Evolutionary conservation across 2,329 filamentous ascomycete genomes (phyloP), one percentile per base, ranked within the genome.

Genomic region (Diaporthe citri): DNA sequence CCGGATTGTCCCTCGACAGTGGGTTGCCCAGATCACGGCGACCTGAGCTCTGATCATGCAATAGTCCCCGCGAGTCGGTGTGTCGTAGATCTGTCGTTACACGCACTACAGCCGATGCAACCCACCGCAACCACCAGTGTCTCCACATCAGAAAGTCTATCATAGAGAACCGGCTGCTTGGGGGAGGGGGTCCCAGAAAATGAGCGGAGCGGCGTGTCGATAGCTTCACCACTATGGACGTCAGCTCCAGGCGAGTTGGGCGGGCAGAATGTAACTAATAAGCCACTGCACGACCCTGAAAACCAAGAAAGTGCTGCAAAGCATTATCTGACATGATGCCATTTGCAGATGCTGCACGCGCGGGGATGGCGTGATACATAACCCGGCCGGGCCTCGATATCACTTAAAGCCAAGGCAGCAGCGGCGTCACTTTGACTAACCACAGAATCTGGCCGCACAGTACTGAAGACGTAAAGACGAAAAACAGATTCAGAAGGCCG

Each of bases 11-110:
- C 39, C 59, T 10, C 36, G 15, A 28, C 60, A 9, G 64, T 52
- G 31, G 31, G 62, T 15, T 66, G 20, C 46, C 34, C 22, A 67
- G 13, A 52, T 52, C 34, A 67, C 46, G 64, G 64, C 46, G 31
- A 52, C 22, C 31, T 52, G 31, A 52, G 64, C 64, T 28, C 64
- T 52, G 64, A 67, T 67, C 64, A 67, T 67, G 64, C 64, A 67
- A 52, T 67, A 36, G 34, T 28, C 64, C 64, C 31, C 64, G 46
- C 64, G 64, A 67, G 64, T 67, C 64, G 64, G 64, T 67, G 43
- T 67, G 46, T 39, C 22, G 46, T 52, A 67, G 64, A 67, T 67
- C 64, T 67, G 46, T 67, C 46, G 64, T 67, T 67, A 36, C 64
- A 67, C 48, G 22, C 64, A 67, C 64, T 48, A 67, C 46, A 25